phyloP scores from a whole-genome alignment of 257 asterid species.

The Scutellaria minor region DNA sequence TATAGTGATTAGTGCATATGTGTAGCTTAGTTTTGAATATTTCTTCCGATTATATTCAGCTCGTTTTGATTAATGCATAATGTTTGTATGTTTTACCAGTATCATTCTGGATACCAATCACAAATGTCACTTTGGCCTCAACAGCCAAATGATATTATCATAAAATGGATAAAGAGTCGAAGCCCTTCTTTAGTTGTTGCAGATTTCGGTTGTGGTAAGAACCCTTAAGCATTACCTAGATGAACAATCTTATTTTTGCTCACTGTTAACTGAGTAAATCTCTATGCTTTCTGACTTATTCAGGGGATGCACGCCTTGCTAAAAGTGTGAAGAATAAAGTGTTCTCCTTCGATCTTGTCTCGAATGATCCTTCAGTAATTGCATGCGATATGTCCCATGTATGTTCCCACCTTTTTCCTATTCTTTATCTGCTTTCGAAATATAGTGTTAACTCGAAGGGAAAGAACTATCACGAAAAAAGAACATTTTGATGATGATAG shows the following conservation, averaged over 20 bases:
- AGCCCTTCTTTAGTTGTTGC: slow-evolving; percentile 74
- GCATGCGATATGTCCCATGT: slow-evolving; percentile 97
- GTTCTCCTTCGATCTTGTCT: slow-evolving; percentile 81
- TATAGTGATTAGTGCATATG: not conserved
- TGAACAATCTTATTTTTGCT: slow-evolving; percentile 20
- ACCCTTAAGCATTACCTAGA: slow-evolving; percentile 25
- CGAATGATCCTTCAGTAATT: slow-evolving; percentile 80
- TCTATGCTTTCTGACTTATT: slow-evolving; percentile 14
- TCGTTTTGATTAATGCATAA: not conserved
- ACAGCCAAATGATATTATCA: slow-evolving; percentile 76
- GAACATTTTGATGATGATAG: not conserved
- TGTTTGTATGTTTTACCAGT: slow-evolving; percentile 59
- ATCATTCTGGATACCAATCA: slow-evolving; percentile 95
- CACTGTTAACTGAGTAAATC: not conserved
- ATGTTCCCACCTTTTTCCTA: slow-evolving; percentile 32
- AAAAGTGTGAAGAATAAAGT: slow-evolving; percentile 85
- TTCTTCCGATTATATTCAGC: not conserved
- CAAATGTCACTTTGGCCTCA: slow-evolving; percentile 96
- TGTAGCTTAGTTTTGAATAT: not conserved
- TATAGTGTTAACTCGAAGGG: slow-evolving; percentile 6
- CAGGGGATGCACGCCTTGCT: slow-evolving; percentile 94
- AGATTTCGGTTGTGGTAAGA: slow-evolving; percentile 96
- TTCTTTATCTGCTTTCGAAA: not conserved
- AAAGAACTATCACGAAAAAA: not conserved
- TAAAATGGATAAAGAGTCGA: slow-evolving; percentile 73